Conservation (phyloP, 257 asterid genomes). For the Solanum paucissectum region DNA sequence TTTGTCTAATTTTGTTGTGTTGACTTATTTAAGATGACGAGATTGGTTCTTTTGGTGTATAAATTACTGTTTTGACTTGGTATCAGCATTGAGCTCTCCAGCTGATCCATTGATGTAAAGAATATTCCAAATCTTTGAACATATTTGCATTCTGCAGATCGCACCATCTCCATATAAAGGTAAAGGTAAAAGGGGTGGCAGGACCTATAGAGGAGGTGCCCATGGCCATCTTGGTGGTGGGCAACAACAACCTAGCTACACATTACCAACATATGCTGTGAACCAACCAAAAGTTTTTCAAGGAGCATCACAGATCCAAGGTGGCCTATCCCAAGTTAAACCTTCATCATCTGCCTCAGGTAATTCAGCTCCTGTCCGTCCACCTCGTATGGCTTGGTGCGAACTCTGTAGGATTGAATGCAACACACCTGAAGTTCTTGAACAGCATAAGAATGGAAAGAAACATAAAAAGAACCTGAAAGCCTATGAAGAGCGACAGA, state of each 20-base stretch:
- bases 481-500: slow-evolving; percentile 29
- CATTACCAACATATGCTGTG: slow-evolving; percentile 9
- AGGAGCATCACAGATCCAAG: slow-evolving; percentile 15
- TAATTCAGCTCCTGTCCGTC: slow-evolving; percentile 10
- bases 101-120: neutral
- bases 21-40: neutral
- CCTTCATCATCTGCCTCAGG: slow-evolving; percentile 8
- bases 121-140: neutral
- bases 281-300: slow-evolving; percentile 6
- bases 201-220: slow-evolving; percentile 14
- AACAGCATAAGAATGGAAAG: slow-evolving; percentile 48
- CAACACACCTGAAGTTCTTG: slow-evolving; percentile 43
- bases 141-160: slow-evolving; percentile 29
- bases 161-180: slow-evolving; percentile 26
- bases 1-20: neutral
- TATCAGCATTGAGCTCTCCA: neutral
- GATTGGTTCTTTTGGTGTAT: neutral
- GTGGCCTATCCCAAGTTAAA: slow-evolving; percentile 11
- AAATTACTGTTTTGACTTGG: neutral
- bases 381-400: slow-evolving; percentile 29
- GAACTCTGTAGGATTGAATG: slow-evolving; percentile 57
- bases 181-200: slow-evolving; percentile 18
- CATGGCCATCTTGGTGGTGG: slow-evolving; percentile 21
- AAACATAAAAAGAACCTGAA: slow-evolving; percentile 48
- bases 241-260: slow-evolving; percentile 8